phyloP scores from a whole-genome alignment of 768 basidiomycete genomes.

The Filobasidium wieringae region DNA sequence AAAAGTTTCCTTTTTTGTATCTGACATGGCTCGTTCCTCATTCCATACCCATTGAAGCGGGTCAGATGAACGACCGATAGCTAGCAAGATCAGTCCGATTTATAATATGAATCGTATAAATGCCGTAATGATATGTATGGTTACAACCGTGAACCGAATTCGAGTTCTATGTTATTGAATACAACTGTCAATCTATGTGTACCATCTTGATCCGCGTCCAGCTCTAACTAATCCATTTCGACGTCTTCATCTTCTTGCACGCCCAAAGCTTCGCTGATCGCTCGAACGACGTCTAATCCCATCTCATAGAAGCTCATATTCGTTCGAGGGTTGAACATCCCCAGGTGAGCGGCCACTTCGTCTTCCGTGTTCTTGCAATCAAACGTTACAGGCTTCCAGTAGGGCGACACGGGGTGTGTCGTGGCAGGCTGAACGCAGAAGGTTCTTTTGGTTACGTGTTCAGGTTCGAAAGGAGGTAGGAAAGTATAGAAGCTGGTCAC shows the following conservation, averaged over 20 bases:
- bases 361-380: constrained; percentile 44
- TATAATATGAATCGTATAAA: too few species aligned
- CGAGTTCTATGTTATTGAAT: too few species aligned
- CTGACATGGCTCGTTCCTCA: too few species aligned
- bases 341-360: constrained; percentile 73
- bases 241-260: constrained; percentile 15
- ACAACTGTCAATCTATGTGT: too few species aligned
- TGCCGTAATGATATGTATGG: too few species aligned
- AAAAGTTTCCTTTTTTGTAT: too few species aligned
- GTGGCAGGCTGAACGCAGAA: constrained; percentile 64
- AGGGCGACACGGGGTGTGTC: constrained; percentile 33
- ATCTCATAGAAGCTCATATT: constrained; percentile 88
- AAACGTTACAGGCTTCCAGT: constrained; percentile 53
- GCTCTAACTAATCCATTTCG: neutral
- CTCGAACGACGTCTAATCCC: constrained; percentile 54
- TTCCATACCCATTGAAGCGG: too few species aligned
- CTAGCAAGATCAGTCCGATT: too few species aligned
- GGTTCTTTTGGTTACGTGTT: constrained; percentile 50
- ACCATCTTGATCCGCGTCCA: too few species aligned
- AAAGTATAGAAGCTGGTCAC: constrained; percentile 61
- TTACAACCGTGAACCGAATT: too few species aligned
- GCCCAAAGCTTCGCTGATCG: constrained; percentile 27
- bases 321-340: constrained; percentile 67
- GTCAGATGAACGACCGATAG: too few species aligned
- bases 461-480: constrained; percentile 58